Evolutionary conservation across 495 filamentous ascomycete species (phyloP), one percentile per base, ranked within the genome.

Genomic region (Cercophora samala): DNA sequence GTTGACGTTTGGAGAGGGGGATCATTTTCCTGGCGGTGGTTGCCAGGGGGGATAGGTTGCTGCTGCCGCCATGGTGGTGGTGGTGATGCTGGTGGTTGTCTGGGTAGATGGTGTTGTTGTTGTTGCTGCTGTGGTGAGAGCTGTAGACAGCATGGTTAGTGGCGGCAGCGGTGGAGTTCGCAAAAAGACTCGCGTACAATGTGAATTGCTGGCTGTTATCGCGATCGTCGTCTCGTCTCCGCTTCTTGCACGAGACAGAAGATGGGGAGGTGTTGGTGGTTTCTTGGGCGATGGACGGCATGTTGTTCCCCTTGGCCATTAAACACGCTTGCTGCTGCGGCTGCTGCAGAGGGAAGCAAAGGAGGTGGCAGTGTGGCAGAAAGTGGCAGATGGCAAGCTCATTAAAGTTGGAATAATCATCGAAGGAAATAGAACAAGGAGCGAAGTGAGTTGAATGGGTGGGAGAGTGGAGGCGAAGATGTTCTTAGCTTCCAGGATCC

Each of bases 161-260:
- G 29, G 17, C 22, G 23, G 42, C 3, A 32, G 23, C 37, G 5
- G 58, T 53, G 29, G 46, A 59, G 52, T 65, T 63, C 46, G 60
- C 56, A 52, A 52, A 21, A 42, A 66, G 52, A 63, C 63, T 59
- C 42, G 67, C 71, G 68, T 79, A 79, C 76, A 78, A 69, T 70
- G 71, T 66, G 52, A 73, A 23, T 63, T 77, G 77, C 60, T 69
- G 67, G 60, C 69, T 63, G 64, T 46, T 58, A 66, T 68, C 66
- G 65, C 64, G 56, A 61, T 80, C 79, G 32, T 80, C 79, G 32
- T 81, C 79, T 65, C 77, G 78, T 65, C 76, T 77, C 66, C 80
- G 72, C 71, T 82, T 83, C 72, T 73, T 81, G 65, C 68, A 66
- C 58, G 68, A 63, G 26, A 70, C 68, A 58, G 73, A 67, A 23